Evolutionary conservation across 1,139 yeast genomes (phyloP), one percentile per base, ranked within the genome.

Genomic region (Suzukiozyma palmioleophila): DNA sequence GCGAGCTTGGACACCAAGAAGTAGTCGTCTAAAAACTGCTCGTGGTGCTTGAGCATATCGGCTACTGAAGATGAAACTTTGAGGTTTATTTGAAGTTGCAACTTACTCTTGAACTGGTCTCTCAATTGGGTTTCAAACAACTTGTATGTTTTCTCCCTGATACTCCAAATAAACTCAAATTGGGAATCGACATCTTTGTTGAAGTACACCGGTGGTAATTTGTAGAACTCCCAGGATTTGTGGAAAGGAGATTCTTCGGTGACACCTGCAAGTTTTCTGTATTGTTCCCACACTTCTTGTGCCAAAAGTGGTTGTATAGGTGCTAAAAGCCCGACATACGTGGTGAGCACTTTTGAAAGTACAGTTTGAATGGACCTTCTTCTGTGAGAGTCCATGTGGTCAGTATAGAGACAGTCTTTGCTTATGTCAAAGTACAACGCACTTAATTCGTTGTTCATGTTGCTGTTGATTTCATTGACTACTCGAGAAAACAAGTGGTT

Each of bases 371-470:
- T 79, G 3, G 84, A 74, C 43, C 75, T 68, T 45, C 97, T 75
- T 27, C 77, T 72, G 1, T 52, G 38, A 0, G 84, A 75, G 18
- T 59, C 56, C 0, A 52, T 40, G 0, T 60, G 51, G 47, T 85
- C 95, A 0, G 96, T 85, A 57, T 92, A 92, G 16, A 92, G 70
- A 39, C 85, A 69, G 54, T 92, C 98, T 55, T 92, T 94, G 37
- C 85, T 77, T 29, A 87, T 74, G 54, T 89, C 96, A 59, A 92
- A 89, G 59, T 92, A 92, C 35, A 84, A 69, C 0, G 97, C 79
- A 30, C 96, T 87, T 42, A 90, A 70, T 16, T 80, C 80, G 15
- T 78, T 75, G 54, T 84, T 88, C 71, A 88, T 76, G 54, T 87
- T 89, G 41, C 78, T 75, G 52, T 84, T 84, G 14, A 88, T 53